A percentile compares a stretch with the other conserved stretches of the same genome.
phyloP scores from a whole-genome alignment of 2,329 filamentous ascomycete species.

The Diplodia corticola region DNA sequence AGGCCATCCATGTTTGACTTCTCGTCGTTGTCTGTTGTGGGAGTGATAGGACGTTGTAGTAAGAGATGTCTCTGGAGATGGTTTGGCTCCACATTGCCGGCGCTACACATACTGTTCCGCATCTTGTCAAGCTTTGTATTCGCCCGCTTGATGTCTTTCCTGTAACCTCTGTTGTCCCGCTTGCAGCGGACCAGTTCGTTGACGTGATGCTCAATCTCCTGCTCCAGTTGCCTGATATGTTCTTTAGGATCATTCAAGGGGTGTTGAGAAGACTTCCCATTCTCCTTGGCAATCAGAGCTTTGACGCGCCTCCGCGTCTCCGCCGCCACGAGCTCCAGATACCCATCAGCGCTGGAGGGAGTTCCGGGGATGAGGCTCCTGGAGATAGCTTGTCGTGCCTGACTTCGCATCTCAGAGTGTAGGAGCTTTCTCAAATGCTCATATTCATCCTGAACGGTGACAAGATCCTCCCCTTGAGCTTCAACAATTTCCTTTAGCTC shows the following conservation, averaged over 20 bases:
- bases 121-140: slow-evolving; percentile 18
- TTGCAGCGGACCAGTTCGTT: slow-evolving; percentile 53
- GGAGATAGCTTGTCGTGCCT: slow-evolving; percentile 36
- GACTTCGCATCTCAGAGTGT: slow-evolving; percentile 43
- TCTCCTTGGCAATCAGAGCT: slow-evolving; percentile 30
- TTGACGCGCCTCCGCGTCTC: slow-evolving; percentile 35
- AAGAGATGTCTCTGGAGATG: neutral
- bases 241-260: slow-evolving; percentile 24
- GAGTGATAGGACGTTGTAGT: neutral
- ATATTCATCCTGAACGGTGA: slow-evolving; percentile 37
- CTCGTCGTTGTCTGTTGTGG: neutral
- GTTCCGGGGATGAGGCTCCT: slow-evolving; percentile 31
- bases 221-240: slow-evolving; percentile 35
- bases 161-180: slow-evolving; percentile 50
- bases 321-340: slow-evolving; percentile 39
- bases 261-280: neutral
- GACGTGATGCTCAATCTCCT: slow-evolving; percentile 46
- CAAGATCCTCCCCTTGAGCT: slow-evolving; percentile 33
- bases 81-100: neutral
- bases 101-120: neutral
- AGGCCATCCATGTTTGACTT: neutral
- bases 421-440: slow-evolving; percentile 44
- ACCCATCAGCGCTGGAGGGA: slow-evolving; percentile 32
- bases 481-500: slow-evolving; percentile 33
- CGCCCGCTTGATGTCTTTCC: slow-evolving; percentile 26